A percentile compares a stretch with the other conserved stretches of the same genome.
Evolutionary conservation across 768 basidiomycete species (phyloP).

Genomic region (Russula sp.): DNA sequence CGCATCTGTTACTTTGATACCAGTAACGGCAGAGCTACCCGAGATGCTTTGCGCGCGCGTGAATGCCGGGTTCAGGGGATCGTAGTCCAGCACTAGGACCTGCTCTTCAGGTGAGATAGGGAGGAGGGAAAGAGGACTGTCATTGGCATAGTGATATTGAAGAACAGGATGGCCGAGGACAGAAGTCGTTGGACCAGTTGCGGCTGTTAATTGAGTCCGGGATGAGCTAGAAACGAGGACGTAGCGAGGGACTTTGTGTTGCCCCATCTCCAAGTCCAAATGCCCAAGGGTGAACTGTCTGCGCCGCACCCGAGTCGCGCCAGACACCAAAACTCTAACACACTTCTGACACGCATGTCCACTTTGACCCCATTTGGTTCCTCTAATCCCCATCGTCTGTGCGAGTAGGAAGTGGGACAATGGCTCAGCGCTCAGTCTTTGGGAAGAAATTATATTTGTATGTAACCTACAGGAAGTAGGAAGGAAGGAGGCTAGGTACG

Average conservation of each 20-base stretch:
- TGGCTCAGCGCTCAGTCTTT: too few species aligned
- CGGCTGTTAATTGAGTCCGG: slow-evolving; percentile 36
- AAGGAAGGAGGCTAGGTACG: too few species aligned
- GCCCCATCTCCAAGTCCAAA: slow-evolving; percentile 6
- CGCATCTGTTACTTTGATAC: slow-evolving; percentile 63
- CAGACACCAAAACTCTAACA: too few species aligned
- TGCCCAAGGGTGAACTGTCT: not conserved
- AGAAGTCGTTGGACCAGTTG: slow-evolving; percentile 29
- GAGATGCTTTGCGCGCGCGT: slow-evolving; percentile 51
- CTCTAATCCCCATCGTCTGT: too few species aligned
- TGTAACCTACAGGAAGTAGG: too few species aligned
- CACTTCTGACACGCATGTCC: too few species aligned
- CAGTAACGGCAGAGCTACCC: slow-evolving; percentile 43
- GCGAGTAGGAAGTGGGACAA: too few species aligned
- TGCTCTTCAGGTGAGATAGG: slow-evolving; percentile 59
- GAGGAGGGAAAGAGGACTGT: slow-evolving; percentile 60
- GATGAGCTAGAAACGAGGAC: slow-evolving; percentile 59
- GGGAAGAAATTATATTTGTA: too few species aligned
- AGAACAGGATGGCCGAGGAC: slow-evolving; percentile 63
- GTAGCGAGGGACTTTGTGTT: slow-evolving; percentile 50
- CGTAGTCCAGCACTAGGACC: slow-evolving; percentile 67
- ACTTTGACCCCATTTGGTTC: too few species aligned
- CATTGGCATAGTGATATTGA: slow-evolving; percentile 80
- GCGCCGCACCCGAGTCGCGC: not conserved
- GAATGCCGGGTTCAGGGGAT: slow-evolving; percentile 35